Base-by-base conservation (phyloP, 176 grass and related monocot species). In the Avena eriantha region DNA sequence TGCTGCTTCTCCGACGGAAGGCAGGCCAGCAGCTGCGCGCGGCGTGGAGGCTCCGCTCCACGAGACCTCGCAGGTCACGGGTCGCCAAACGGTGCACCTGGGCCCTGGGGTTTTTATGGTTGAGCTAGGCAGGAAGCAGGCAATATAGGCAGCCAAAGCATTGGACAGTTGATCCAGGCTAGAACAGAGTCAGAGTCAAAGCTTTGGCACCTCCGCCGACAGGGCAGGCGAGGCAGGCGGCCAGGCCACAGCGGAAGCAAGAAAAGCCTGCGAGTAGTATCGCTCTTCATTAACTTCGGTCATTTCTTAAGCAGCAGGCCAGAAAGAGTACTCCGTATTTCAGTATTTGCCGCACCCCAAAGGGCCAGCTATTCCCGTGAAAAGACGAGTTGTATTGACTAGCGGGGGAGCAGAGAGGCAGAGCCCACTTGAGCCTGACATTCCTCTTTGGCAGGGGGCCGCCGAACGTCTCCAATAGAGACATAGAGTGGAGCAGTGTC, bases 201-300 rank as follows among this genome's bases (percentile, higher is more conserved):
- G 19, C 54, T 5, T 13, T 1, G 19, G 67, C 54, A 72, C 3
- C 43, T 16, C 49, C 19, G 41, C n/a, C 43, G 50, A 23, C 56
- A 69, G 43, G 35, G 46, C 24, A 75, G 45, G 4, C 2, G 43
- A 76, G 49, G 23, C 53, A 80, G 63, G 43, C n/a, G 22, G 71
- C 45, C 41, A 48, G 43, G 69, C 51, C 80, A 31, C 73, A 43
- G 35, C 11, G 57, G 43, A 34, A 53, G 74, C 73, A 87, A n/a
- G 73, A 65, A 73, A 65, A 83, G 84, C 46, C 80, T 74, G 80
- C 74, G 48, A 18, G 80, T 74, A 56, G 17, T 79, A 71, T 70
- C 83, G 10, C 59, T 54, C 69, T 66, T 82, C 78, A 90, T 90
- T 87, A 66, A 86, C 60, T 83, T 41, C 45, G n/a, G 4, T 45